Evolutionary conservation across 2,329 filamentous ascomycete genomes (phyloP), one percentile per base, ranked within the genome.

Genomic region (Rutstroemia sp.): DNA sequence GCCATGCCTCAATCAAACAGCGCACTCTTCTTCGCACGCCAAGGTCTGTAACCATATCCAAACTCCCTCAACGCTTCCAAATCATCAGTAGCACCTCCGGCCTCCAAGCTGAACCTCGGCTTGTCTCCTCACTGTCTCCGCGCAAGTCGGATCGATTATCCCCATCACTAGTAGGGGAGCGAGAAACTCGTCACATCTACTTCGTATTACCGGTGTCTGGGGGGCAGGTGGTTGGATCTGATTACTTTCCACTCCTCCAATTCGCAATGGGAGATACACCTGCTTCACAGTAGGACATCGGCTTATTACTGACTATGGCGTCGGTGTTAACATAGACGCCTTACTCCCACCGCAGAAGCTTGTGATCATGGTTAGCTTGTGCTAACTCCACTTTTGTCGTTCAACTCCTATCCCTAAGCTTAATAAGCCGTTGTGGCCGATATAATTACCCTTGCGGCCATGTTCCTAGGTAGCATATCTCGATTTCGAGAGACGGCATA

Each of bases 51-150:
- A 51, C 59, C 34, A 39, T 58, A 14, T 54, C 59, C 21, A 52
- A 56, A 55, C 30, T 63, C 3, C 56, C 58, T 2, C 59, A 60
- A 46, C 41, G 57, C 5, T 41, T 52, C 5, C 61, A 61, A 49
- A 54, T 57, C 10, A 50, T 58, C 44, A 48, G 61, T 18, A 58
- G 47, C 14, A n/a, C 50, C 38, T 52, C 58, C 4, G 51, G 56
- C 7, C 18, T 46, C 16, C 38, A n/a, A 18, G 55, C 55, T 27
- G 49, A 44, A 19, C 19, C 48, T 18, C 14, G n/a, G 7, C 42
- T 48, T n/a, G 21, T 54, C 37, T 34, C 49, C 19, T 51, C 49
- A 27, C 49, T 16, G 30, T 39, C 14, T 27, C 21, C 7, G 18
- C 21, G 9, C 49, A 34, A 25, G 34, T 41, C 39, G 49, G 34